These are phyloP conservation scores for Serendipita vermifera DNA, from an alignment of 768 basidiomycete species.

Conservation along the genomic window DNA sequence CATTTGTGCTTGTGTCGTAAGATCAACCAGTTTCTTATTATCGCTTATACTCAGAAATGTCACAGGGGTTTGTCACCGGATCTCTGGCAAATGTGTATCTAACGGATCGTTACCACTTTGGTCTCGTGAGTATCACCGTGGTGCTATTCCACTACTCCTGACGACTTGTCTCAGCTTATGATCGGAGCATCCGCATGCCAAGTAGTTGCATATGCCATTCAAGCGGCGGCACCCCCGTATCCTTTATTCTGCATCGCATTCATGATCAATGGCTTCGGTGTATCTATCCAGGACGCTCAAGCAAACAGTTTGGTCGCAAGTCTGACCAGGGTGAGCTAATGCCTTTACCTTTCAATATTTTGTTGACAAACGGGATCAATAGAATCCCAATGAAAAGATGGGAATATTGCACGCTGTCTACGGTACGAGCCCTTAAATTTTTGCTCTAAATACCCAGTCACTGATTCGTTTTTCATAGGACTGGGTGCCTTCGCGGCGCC, in stretches of 20 bases:
- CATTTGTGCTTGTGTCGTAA: conserved; percentile 9
- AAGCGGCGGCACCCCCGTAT: conserved; percentile 9
- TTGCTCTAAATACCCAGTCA: background rate
- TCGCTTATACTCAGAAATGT: no score
- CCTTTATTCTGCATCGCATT: background rate
- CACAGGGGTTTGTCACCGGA: conserved; percentile 35
- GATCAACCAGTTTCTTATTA: background rate
- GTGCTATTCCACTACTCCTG: background rate
- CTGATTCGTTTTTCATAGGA: conserved; percentile 15
- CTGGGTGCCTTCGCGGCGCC: conserved; percentile 38
- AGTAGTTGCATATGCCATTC: conserved; percentile 17
- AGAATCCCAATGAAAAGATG: conserved; percentile 24
- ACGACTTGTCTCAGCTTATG: conserved; percentile 26
- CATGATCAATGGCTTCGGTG: conserved; percentile 2
- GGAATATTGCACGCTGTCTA: conserved; percentile 9
- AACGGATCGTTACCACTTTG: conserved; percentile 34
- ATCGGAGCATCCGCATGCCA: conserved; percentile 24
- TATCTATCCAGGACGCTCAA: background rate
- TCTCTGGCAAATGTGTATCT: conserved; percentile 37
- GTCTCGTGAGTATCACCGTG: conserved; percentile 28
- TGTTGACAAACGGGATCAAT: no score
- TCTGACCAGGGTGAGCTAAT: no score
- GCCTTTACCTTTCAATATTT: no score
- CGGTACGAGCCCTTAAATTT: background rate
- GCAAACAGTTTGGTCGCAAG: conserved; percentile 20